Base-by-base conservation (phyloP, 352 stramenopile genomes). In the Phytophthora niederhauseri region DNA sequence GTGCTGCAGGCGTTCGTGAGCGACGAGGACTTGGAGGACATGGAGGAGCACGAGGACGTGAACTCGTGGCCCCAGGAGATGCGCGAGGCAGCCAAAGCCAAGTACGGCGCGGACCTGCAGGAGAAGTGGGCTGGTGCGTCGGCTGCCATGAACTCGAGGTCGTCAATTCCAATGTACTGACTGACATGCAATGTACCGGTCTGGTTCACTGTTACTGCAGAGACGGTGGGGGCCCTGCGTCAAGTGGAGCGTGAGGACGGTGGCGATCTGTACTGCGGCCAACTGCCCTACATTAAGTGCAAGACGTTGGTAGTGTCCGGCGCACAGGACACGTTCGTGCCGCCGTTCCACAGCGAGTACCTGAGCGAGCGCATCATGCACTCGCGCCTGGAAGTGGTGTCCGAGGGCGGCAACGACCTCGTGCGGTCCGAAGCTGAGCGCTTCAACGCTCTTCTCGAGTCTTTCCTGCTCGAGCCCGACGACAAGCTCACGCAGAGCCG, bases 301-400 rank as follows among this genome's bases (percentile, higher is more conserved):
- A 95, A 95, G 76, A 95, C 88, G 59, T 80, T 95, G 20, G 85
- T 94, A 51, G 75, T 95, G 19, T 65, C 80, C 3, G 84, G 85
- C 19, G 83, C 57, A 45, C 77, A 81, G 34, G 84, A 95, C 64
- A 81, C 83, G 19, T 72, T 92, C 15, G 80, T 95, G 43, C 79
- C 84, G 17, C 61, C 70, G 11, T 92, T 86, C 67, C 87, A 95
- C 70, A 75, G 82, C 48, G 85, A 95, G 64, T 95, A 95, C 61
- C 54, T 95, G 65, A 95, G 81, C 75, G 88, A 95, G 65, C 88
- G 88, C 62, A 94, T 95, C 75, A 82, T 94, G 79, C 85, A 95
- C 75, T 94, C 85, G 41, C 75, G 81, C 28, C 64, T 92, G 19
- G 79, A 92, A 51, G 64, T 91, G 41, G 64, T 93, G 20, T 46